Base-by-base conservation (phyloP, 2,329 filamentous ascomycete species). In the Reticulascus tulasneorum region DNA sequence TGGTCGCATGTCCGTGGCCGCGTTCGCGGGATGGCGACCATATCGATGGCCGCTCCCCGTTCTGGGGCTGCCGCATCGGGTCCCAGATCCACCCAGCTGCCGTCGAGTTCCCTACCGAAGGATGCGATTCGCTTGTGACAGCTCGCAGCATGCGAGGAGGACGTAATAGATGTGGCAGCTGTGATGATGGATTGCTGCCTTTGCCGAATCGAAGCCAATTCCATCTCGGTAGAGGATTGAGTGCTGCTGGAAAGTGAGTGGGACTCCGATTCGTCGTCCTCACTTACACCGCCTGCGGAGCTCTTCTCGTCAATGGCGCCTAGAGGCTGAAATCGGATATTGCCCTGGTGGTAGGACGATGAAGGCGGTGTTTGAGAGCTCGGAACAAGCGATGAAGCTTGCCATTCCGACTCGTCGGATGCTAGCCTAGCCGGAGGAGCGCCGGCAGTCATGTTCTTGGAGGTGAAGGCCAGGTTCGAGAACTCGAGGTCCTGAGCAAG, bases 401-500 rank as follows among this genome's bases (percentile, higher is more conserved):
- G 29, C 38, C 46, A 45, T 12, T 45, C 37, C n/a, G 31, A 25
- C 21, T 46, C 30, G 11, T 49, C 51, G 12, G 50, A 51, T 6
- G 59, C 58, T 12, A 70, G 49, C 4, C 54, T 50, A 23, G 53
- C 54, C 9, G 56, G 53, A 1, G 75, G 74, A 8, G 60, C 49
- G 8, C 74, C 74, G 16, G 73, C 66, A 6, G 73, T 74, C 64
- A 77, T 69, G 38, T 67, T 69, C 49, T 60, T 72, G 11, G 71
- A 63, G 18, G 56, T 56, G 37, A 77, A 78, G 18, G 74, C 50
- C 9, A 60, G 55, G 33, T 59, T 59, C 13, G 70, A 75, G 16
- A 62, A 49, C 48, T 75, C 69, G 29, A 79, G 57, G 44, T 79
- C 73, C 40, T 62, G 64, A 7, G 66, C 75, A n/a, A 79, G 58